A percentile compares a stretch with the other conserved stretches of the same genome.
These are phyloP conservation scores for Chloris gayana DNA, from an alignment of 176 grass and related monocot species.

Conservation along the genomic window DNA sequence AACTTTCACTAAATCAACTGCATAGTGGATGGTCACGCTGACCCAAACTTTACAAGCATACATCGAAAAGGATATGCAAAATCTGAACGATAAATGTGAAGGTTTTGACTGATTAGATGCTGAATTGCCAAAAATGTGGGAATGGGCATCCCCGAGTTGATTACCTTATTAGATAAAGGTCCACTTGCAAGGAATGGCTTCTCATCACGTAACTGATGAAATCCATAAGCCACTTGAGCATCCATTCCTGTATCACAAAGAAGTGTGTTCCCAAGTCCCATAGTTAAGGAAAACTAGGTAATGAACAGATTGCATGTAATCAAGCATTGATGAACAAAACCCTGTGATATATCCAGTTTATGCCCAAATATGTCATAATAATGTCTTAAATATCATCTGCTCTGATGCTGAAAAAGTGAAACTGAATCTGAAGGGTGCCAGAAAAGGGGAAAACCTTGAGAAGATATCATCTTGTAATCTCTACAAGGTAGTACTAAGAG, in stretches of 20 bases:
- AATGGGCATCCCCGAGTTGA: constrained; percentile 14
- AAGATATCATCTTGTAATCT: constrained; percentile 18
- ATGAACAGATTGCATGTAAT: constrained; percentile 25
- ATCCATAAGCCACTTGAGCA: constrained; percentile 97
- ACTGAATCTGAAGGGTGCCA: neutral
- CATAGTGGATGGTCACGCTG: constrained; percentile 9
- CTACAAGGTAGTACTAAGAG: constrained; percentile 12
- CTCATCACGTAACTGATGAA: constrained; percentile 88
- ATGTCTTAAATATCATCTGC: constrained; percentile 5
- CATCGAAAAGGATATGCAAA: constrained; percentile 8
- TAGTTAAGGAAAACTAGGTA: constrained; percentile 5
- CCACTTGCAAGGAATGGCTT: constrained; percentile 88
- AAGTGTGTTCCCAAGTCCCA: constrained; percentile 22
- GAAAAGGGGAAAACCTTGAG: neutral
- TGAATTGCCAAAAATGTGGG: constrained; percentile 30
- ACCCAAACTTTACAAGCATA: constrained; percentile 3
- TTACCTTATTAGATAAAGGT: constrained; percentile 98
- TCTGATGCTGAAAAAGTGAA: neutral
- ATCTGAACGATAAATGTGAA: constrained; percentile 9
- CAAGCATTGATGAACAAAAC: constrained; percentile 12
- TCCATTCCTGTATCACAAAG: constrained; percentile 78
- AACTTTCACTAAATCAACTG: neutral
- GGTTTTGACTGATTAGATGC: neutral
- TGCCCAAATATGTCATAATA: too few species aligned
- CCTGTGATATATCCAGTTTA: neutral